Conservation (phyloP, 208 protist species). For the Wallacemonas sp. region DNA sequence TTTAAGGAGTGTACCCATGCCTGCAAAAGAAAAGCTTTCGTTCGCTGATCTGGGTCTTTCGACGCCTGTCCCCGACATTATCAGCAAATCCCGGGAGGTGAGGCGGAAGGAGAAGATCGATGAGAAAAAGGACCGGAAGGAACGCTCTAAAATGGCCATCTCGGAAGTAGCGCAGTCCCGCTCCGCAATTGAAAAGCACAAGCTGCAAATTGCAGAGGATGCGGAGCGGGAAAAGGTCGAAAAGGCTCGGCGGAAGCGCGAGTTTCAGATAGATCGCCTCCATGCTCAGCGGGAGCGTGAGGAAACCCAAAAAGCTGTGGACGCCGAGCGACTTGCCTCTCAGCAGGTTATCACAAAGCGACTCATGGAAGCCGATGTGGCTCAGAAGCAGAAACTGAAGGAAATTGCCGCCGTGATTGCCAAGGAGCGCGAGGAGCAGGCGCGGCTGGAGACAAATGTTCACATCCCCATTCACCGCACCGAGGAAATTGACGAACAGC, state of each 20-base stretch:
- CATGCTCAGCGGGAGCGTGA: constrained; percentile 55
- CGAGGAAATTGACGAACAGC: constrained; percentile 51
- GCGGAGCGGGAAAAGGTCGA: constrained; percentile 40
- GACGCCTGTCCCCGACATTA: constrained; percentile 61
- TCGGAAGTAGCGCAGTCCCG: constrained; percentile 51
- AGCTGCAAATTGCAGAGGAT: constrained; percentile 53
- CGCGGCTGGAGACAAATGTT: constrained; percentile 53
- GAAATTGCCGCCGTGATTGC: constrained; percentile 53
- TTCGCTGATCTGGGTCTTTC: constrained; percentile 84
- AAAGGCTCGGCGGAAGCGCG: constrained; percentile 66
- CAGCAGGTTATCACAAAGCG: constrained; percentile 44
- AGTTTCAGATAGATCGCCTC: constrained; percentile 60
- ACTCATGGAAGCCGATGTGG: constrained; percentile 21
- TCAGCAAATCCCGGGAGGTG: constrained; percentile 62
- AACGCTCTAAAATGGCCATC: constrained; percentile 57
- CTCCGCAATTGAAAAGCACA: constrained; percentile 65
- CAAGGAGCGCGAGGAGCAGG: constrained; percentile 29
- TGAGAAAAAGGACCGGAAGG: constrained; percentile 76
- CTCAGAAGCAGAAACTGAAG: constrained; percentile 33
- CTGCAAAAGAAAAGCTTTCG: constrained; percentile 53
- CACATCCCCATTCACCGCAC: constrained; percentile 67
- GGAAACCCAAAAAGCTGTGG: constrained; percentile 34
- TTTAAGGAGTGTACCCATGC: constrained; percentile 22
- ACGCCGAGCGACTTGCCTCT: constrained; percentile 27
- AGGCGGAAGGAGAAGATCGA: constrained; percentile 55